Percentiles rank a stretch among this genome's conserved stretches.
Conservation (phyloP, 495 filamentous ascomycete species). For the Hypomontagnella monticulosa region DNA sequence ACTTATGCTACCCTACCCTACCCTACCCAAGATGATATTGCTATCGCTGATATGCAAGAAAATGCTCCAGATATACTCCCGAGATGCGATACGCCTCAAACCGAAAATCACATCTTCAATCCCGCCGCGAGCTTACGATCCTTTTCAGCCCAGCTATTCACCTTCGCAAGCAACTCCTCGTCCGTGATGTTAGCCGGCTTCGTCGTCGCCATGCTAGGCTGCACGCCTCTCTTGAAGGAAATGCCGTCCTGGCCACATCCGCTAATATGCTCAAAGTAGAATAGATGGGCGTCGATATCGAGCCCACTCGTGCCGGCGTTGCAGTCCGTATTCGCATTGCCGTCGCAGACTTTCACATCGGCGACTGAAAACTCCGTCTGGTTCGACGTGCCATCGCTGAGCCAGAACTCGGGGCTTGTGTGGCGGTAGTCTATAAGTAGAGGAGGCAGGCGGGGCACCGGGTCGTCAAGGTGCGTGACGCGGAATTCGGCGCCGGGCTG, state of each 20-base stretch:
- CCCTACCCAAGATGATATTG: background rate
- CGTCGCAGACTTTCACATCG: conserved; percentile 52
- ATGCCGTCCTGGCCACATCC: conserved; percentile 41
- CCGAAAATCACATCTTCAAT: background rate
- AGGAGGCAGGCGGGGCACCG: conserved; percentile 72
- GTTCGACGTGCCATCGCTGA: conserved; percentile 37
- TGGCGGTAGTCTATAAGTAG: conserved; percentile 65
- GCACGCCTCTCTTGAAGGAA: conserved; percentile 32
- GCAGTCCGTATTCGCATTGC: conserved; percentile 51
- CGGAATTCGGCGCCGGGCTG: conserved; percentile 63
- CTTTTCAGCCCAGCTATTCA: conserved; percentile 44
- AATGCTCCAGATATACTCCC: background rate
- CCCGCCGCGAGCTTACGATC: conserved; percentile 32
- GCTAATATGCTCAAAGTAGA: conserved; percentile 51
- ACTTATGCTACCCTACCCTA: conserved; percentile 3
- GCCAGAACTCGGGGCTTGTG: conserved; percentile 74
- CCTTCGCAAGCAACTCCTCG: conserved; percentile 43
- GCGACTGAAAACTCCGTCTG: conserved; percentile 35
- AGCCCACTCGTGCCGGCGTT: conserved; percentile 51
- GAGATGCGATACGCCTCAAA: background rate
- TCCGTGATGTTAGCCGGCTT: conserved; percentile 36
- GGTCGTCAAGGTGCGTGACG: conserved; percentile 73
- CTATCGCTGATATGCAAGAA: background rate
- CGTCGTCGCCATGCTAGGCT: conserved; percentile 27
- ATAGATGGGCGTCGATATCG: conserved; percentile 45